These are phyloP conservation scores for Peronosclerospora sorghi DNA, from an alignment of 352 stramenopile species.

Conservation along the genomic window DNA sequence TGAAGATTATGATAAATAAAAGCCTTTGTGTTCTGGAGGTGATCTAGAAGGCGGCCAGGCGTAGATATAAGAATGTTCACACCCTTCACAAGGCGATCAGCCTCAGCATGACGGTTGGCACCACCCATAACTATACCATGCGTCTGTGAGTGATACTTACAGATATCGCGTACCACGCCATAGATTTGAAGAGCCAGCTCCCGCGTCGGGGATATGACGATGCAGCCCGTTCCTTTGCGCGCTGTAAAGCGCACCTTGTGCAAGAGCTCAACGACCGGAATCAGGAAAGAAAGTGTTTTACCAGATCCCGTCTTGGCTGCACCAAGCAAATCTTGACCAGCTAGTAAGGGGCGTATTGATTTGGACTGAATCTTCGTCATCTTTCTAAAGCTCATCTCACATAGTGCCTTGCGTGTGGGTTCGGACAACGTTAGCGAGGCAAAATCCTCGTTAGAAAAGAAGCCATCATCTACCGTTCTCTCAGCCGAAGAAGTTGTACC, in stretches of 20 bases:
- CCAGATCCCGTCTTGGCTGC: slow-evolving; percentile 96
- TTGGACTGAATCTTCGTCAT: slow-evolving; percentile 98
- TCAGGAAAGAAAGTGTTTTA: slow-evolving; percentile 98
- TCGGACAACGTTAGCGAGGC: slow-evolving; percentile 87
- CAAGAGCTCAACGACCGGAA: slow-evolving; percentile 96
- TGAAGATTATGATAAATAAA: slow-evolving; percentile 95
- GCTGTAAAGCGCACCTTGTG: slow-evolving; percentile 93
- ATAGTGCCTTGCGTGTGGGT: slow-evolving; percentile 81
- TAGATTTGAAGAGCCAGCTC: slow-evolving; percentile 99
- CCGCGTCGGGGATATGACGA: slow-evolving; percentile 96
- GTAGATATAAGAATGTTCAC: slow-evolving; percentile 98
- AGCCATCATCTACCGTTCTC: slow-evolving; percentile 53
- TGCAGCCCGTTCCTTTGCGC: slow-evolving; percentile 94
- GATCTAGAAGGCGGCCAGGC: slow-evolving; percentile 95
- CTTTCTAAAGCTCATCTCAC: slow-evolving; percentile 85
- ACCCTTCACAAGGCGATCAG: slow-evolving; percentile 89
- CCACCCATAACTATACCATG: slow-evolving; percentile 97
- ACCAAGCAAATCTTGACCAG: slow-evolving; percentile 94
- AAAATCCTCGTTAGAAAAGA: slow-evolving; percentile 87
- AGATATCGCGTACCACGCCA: slow-evolving; percentile 93
- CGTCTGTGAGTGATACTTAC: slow-evolving; percentile 91
- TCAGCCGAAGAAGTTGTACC: slow-evolving; percentile 15
- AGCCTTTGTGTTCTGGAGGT: slow-evolving; percentile 96
- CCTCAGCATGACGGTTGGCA: slow-evolving; percentile 94
- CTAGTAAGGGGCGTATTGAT: slow-evolving; percentile 92